These are phyloP conservation scores for Phellopilus nigrolimitatus DNA, from an alignment of 1,284 basidiomycete genomes.

Conservation along the genomic window DNA sequence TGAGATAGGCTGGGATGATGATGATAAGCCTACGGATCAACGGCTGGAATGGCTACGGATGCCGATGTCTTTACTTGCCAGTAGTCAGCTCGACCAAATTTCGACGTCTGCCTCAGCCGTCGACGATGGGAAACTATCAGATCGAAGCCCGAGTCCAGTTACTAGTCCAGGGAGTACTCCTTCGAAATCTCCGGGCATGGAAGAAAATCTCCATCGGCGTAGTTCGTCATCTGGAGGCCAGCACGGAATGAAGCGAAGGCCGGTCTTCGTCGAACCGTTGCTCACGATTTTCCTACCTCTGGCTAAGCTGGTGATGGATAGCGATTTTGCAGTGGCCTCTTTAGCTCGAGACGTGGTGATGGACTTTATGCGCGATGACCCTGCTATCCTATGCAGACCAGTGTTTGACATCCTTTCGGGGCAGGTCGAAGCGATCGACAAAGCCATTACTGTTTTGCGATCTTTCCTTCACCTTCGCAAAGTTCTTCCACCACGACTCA, in stretches of 20 bases:
- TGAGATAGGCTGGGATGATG: slow-evolving; percentile 68
- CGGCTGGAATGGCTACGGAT: slow-evolving; percentile 54
- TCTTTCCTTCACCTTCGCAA: slow-evolving; percentile 51
- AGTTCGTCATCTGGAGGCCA: slow-evolving; percentile 48
- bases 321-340: slow-evolving; percentile 50
- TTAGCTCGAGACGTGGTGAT: slow-evolving; percentile 53
- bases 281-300: slow-evolving; percentile 49
- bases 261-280: slow-evolving; percentile 61
- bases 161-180: slow-evolving; percentile 36
- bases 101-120: slow-evolving; percentile 19
- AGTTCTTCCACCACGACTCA: slow-evolving; percentile 57
- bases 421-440: slow-evolving; percentile 41
- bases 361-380: slow-evolving; percentile 75
- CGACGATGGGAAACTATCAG: slow-evolving; percentile 16
- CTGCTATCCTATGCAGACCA: slow-evolving; percentile 57
- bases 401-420: slow-evolving; percentile 56
- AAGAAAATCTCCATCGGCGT: slow-evolving; percentile 39
- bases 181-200: slow-evolving; percentile 28
- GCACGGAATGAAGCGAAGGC: slow-evolving; percentile 48
- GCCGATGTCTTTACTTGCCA: slow-evolving; percentile 59
- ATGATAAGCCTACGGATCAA: slow-evolving; percentile 49
- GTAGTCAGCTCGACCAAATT: slow-evolving; percentile 44
- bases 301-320: slow-evolving; percentile 47
- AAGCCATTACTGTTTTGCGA: slow-evolving; percentile 46
- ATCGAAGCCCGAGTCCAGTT: slow-evolving; percentile 31